Percentiles rank a stretch among this genome's conserved stretches.
These are phyloP conservation scores for Neurospora sublineolata DNA, from an alignment of 495 filamentous ascomycete genomes.

Conservation along the genomic window DNA sequence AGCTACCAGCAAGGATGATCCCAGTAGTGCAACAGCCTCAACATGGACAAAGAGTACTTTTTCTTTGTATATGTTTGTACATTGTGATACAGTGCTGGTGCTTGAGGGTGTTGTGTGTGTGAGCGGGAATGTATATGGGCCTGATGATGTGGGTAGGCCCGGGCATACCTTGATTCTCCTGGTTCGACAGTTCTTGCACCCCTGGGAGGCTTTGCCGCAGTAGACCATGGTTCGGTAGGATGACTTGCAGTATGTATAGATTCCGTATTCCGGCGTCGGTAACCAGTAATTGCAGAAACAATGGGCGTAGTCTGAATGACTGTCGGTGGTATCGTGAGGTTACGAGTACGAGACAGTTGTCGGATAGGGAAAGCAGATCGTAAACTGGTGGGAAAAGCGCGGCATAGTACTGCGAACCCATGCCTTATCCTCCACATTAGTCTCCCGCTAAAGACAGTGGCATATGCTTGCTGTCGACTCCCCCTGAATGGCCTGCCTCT, in stretches of 20 bases:
- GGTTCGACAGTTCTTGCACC: constrained; percentile 54
- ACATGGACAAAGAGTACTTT: neutral
- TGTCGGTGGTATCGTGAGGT: neutral
- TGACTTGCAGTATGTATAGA: neutral
- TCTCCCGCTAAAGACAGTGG: neutral
- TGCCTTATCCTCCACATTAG: constrained; percentile 5
- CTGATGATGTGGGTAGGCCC: neutral
- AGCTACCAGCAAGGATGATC: neutral
- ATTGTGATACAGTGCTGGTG: neutral
- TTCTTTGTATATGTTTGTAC: neutral
- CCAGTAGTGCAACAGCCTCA: neutral
- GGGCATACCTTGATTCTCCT: constrained; percentile 48
- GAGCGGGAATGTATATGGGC: neutral
- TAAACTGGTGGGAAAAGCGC: constrained; percentile 6
- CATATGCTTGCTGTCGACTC: neutral
- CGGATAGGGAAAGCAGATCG: constrained; percentile 23
- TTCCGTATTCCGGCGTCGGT: neutral
- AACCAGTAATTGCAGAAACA: neutral
- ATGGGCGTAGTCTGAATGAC: neutral
- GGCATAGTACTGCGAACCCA: constrained; percentile 11
- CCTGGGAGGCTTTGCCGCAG: constrained; percentile 56
- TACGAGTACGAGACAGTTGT: constrained; percentile 8
- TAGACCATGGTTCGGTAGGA: constrained; percentile 46
- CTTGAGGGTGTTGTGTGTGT: neutral
- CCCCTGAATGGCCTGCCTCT: neutral